phyloP scores from a whole-genome alignment of 2,329 filamentous ascomycete species.

The Talaromyces piceae region DNA sequence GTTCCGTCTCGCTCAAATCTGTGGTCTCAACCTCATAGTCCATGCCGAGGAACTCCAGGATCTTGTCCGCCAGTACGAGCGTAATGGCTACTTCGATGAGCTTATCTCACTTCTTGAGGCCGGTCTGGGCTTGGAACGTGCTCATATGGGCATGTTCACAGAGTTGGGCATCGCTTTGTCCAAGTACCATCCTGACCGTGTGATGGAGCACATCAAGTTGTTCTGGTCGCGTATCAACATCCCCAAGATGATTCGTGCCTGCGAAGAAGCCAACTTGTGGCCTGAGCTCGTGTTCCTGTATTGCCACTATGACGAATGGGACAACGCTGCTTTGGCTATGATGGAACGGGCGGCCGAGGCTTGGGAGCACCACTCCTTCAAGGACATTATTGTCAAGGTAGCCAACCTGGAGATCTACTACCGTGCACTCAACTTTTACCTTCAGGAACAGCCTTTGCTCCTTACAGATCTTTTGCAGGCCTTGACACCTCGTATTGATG shows the following conservation, averaged over 20 bases:
- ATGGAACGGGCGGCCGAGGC: slow-evolving; percentile 97
- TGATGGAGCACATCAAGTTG: slow-evolving; percentile 97
- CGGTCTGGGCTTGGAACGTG: slow-evolving; percentile 83
- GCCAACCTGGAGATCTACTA: slow-evolving; percentile 99
- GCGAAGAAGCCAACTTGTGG: slow-evolving; percentile 93
- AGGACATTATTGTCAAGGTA: slow-evolving; percentile 96
- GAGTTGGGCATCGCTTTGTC: slow-evolving; percentile 84
- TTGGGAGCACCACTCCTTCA: slow-evolving; percentile 99
- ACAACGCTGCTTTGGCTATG: slow-evolving; percentile 93
- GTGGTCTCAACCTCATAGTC: slow-evolving; percentile 94
- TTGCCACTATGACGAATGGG: slow-evolving; percentile 96
- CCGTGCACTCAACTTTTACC: slow-evolving; percentile 90
- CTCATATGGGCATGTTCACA: slow-evolving; percentile 97
- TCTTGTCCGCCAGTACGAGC: slow-evolving; percentile 93
- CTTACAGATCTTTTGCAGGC: slow-evolving; percentile 92
- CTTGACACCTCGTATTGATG: slow-evolving; percentile 87
- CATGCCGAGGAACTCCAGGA: slow-evolving; percentile 92
- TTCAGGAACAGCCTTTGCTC: slow-evolving; percentile 91
- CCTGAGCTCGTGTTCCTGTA: slow-evolving; percentile 97
- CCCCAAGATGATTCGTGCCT: slow-evolving; percentile 89
- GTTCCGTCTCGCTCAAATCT: slow-evolving; percentile 97
- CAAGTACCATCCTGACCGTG: slow-evolving; percentile 88
- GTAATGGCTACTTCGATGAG: slow-evolving; percentile 96
- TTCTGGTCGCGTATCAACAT: slow-evolving; percentile 99
- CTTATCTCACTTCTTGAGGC: slow-evolving; percentile 91